These are phyloP conservation scores for Physocladia obscura DNA, from an alignment of 192 early-diverging fungal genomes.

Conservation along the genomic window DNA sequence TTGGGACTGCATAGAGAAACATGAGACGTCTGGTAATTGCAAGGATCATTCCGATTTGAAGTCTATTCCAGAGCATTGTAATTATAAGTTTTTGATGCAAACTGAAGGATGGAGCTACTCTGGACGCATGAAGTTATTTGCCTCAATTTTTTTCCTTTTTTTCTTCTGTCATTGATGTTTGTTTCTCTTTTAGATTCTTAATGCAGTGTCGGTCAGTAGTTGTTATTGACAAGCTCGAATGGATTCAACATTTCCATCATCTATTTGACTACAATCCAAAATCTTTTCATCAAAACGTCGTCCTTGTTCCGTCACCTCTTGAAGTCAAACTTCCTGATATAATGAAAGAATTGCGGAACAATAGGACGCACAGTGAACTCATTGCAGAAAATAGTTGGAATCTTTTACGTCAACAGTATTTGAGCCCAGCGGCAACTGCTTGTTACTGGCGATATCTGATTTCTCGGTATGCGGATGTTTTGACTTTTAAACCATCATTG, in stretches of 20 bases:
- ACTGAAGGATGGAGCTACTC: too few species aligned
- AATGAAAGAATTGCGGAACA: background rate
- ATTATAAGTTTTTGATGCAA: background rate
- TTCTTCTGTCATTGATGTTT: too few species aligned
- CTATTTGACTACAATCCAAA: background rate
- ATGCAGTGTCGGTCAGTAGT: background rate
- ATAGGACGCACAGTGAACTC: background rate
- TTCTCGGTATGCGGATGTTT: background rate
- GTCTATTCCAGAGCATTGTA: background rate
- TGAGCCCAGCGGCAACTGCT: background rate
- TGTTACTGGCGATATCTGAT: background rate
- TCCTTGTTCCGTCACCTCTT: background rate
- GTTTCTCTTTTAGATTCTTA: too few species aligned
- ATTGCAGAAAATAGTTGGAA: background rate
- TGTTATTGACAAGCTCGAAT: background rate
- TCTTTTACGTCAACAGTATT: background rate
- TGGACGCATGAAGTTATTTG: too few species aligned
- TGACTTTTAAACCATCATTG: background rate
- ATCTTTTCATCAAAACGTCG: background rate
- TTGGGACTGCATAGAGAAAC: background rate
- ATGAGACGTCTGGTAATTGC: background rate
- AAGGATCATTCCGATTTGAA: background rate
- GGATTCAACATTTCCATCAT: background rate
- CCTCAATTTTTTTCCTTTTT: too few species aligned
- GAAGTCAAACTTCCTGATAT: background rate